Evolutionary conservation across 176 grass and related monocot species (phyloP).

Genomic region (Pontederia paniculata): DNA sequence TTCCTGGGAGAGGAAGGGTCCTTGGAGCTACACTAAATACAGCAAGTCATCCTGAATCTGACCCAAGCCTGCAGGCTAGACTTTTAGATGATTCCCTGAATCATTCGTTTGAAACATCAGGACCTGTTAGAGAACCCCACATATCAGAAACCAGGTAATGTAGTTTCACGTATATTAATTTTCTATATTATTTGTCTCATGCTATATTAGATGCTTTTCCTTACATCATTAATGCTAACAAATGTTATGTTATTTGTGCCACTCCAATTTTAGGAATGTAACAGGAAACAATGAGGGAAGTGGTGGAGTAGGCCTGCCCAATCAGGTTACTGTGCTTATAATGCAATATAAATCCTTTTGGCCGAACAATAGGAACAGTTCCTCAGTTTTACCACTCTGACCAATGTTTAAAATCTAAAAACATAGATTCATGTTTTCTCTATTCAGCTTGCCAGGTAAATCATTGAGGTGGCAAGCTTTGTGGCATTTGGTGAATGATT

Average conservation of each 20-base stretch:
- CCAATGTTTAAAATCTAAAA: too few species aligned
- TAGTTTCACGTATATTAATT: constrained; percentile 24
- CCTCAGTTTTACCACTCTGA: too few species aligned
- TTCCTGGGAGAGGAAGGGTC: constrained; percentile 74
- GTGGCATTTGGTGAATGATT: too few species aligned
- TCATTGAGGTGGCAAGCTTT: too few species aligned
- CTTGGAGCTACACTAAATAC: constrained; percentile 45
- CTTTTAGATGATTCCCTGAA: constrained; percentile 58
- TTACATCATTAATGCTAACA: background rate
- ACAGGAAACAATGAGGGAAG: too few species aligned
- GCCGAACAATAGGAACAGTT: too few species aligned
- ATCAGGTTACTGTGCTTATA: constrained; percentile 26
- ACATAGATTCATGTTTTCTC: too few species aligned
- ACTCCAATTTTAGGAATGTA: too few species aligned
- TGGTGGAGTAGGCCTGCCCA: background rate
- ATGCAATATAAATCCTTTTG: too few species aligned
- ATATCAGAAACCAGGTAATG: constrained; percentile 52
- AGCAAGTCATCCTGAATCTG: constrained; percentile 46
- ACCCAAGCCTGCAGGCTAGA: constrained; percentile 58
- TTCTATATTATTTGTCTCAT: constrained; percentile 4
- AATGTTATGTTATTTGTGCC: too few species aligned
- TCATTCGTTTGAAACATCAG: background rate
- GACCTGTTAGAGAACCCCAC: constrained; percentile 32
- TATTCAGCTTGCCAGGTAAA: too few species aligned
- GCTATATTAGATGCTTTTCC: constrained; percentile 2